A percentile compares a stretch with the other conserved stretches of the same genome.
These are phyloP conservation scores for Calonectria pseudoturangicola DNA, from an alignment of 2,329 filamentous ascomycete genomes.

Conservation along the genomic window DNA sequence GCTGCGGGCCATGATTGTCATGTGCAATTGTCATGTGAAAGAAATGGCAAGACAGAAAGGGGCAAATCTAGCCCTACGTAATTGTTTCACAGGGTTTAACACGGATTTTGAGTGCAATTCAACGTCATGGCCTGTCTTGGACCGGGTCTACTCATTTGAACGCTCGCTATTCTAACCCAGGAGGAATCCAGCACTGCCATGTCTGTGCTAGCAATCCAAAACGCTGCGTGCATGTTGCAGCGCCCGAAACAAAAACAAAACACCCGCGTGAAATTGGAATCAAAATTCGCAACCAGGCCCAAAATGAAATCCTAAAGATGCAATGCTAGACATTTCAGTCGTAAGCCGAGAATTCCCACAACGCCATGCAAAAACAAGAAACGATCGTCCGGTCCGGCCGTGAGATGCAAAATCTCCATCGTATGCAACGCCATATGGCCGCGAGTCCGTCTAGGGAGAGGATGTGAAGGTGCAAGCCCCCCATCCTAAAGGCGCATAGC, in stretches of 20 bases:
- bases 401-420: slow-evolving; percentile 37
- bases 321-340: slow-evolving; percentile 46
- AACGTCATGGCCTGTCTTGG: slow-evolving; percentile 29
- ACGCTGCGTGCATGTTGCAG: slow-evolving; percentile 25
- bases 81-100: slow-evolving; percentile 11
- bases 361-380: slow-evolving; percentile 45
- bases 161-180: slow-evolving; percentile 25
- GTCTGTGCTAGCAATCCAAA: slow-evolving; percentile 15
- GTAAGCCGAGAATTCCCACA: slow-evolving; percentile 34
- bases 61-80: neutral
- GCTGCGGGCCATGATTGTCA: slow-evolving; percentile 42
- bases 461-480: slow-evolving; percentile 30
- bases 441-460: slow-evolving; percentile 38
- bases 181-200: slow-evolving; percentile 26
- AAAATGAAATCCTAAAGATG: slow-evolving; percentile 46
- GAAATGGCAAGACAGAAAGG: slow-evolving; percentile 12
- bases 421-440: slow-evolving; percentile 40
- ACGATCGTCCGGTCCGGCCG: slow-evolving; percentile 44
- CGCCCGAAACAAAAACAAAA: slow-evolving; percentile 40
- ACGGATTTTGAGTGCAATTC: slow-evolving; percentile 16
- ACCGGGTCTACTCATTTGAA: slow-evolving; percentile 35
- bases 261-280: slow-evolving; percentile 39
- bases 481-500: slow-evolving; percentile 26
- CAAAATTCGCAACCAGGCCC: slow-evolving; percentile 43
- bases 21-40: slow-evolving; percentile 54